Evolutionary conservation across 2,329 filamentous ascomycete species (phyloP), one percentile per base, ranked within the genome.

Genomic region (Fusarium sp.): DNA sequence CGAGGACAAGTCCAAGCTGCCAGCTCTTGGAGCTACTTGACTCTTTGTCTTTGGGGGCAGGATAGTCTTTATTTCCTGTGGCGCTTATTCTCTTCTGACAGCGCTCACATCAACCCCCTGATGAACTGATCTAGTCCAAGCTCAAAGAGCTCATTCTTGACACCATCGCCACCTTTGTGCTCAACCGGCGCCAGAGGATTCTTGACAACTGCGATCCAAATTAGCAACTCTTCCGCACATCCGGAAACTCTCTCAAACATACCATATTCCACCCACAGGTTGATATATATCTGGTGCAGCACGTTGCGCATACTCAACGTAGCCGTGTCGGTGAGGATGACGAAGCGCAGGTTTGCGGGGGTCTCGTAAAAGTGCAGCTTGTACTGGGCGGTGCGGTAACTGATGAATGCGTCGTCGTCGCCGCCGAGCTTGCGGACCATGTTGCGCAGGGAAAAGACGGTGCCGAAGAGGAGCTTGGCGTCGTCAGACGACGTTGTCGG

Each of bases 301-400:
- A 97, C 96, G 78, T 97, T 95, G 52, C 95, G 91, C 91, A 99
- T 96, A 84, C 95, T 98, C 76, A 93, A 90, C 67, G 94, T 94
- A 76, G 91, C 93, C 41, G 94, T 94, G 84, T 98, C 97, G 27
- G 97, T 98, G 81, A 98, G 88, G 92, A 99, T 94, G 81, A 98
- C 95, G 81, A 98, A 97, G 81, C 98, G 97, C 84, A 97, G 92
- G 82, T 94, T 97, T 62, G 95, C 97, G 1, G 95, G 95, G 14
- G 97, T 98, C 87, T 99, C 97, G 88, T 98, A 99, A 87, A 97
- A 99, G 86, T 99, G 97, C 78, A 99, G 90, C 86, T 98, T 98
- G 88, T 99, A 99, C 84, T 98, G 93, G 77, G 90, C 94, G 63
- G 97, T 99, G 78, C 95, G 93, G 85, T 94, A 99, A 77, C 93